Base-by-base conservation (phyloP, 371 early-diverging fungal genomes). In the Dinochytrium kinnereticum region DNA sequence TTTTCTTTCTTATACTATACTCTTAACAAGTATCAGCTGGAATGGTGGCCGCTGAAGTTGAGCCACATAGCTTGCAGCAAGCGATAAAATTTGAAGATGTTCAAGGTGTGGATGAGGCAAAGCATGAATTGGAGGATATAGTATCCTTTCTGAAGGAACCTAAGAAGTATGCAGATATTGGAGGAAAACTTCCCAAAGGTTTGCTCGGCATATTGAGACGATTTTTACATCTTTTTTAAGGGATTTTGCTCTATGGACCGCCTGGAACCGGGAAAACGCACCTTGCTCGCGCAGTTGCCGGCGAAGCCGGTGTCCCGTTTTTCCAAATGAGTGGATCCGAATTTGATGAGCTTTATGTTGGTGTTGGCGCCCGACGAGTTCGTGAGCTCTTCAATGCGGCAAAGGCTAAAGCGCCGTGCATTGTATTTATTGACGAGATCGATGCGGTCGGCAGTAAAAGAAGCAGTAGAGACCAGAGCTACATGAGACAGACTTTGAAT, bases 391-490 rank as follows among this genome's bases (percentile, higher is more conserved):
- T 91, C 91, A 93, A 98, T 37, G 94, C 95, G 31, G 99, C 99
- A 1, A 93, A 96, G 75, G 88, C 93, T 39, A 91, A 93, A 64
- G 92, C 97, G 21, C 99, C 99, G 2, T 95, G 97, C 79, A 99
- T 99, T 73, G 94, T 99, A 19, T 99, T 99, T 83, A 99, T 99
- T 79, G 99, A 99, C 82, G 99, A 96, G 85, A 88, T 98, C 69
- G 99, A 98, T 84, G 98, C 99, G 0, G 98, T 99, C 75, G 99
- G 99, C 26, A 93, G 96, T 64, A 98, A 96, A 80, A 91, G 98
- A 61, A 95, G 91, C 75, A 91, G 94, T 53, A 94, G 94, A 77
- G 98, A 98, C 78, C 95, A 95, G 78, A 89, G 91, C 0, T 95
- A 95, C 75, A 95, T 94, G 94, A 92, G 95, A 74, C 96, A 96